Percentiles rank a stretch among this genome's conserved stretches.
These are phyloP conservation scores for Plasmodium billcollinsi DNA, from an alignment of 169 alveolate genomes.

Conservation along the genomic window DNA sequence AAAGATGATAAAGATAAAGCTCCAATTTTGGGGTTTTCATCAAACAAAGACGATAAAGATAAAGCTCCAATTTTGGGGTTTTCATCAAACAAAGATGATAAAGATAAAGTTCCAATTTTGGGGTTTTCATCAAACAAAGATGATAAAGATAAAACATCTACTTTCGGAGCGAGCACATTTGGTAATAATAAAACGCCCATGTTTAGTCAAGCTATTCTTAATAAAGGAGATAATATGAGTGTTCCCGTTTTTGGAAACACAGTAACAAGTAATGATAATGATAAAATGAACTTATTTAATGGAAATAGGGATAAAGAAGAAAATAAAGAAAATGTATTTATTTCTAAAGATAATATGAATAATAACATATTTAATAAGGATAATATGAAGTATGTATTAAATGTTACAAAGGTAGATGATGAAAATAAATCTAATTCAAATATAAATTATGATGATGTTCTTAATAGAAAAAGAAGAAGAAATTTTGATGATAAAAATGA, in stretches of 20 bases:
- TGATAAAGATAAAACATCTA: not conserved
- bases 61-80: not conserved
- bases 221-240: not conserved
- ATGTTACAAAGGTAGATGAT: not conserved
- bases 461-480: constrained; percentile 59
- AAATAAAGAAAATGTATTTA: not conserved
- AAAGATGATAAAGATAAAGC: not conserved
- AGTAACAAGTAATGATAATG: not conserved
- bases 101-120: not conserved
- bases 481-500: constrained; percentile 18
- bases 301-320: not conserved
- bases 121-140: not conserved
- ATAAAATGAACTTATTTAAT: not conserved
- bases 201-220: not conserved
- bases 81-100: not conserved
- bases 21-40: not conserved
- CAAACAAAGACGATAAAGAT: constrained; percentile 1
- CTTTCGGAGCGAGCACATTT: not conserved
- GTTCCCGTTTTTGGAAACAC: not conserved
- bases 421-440: not conserved
- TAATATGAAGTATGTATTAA: no score
- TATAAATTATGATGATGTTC: constrained; percentile 68
- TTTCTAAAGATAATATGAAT: no score
- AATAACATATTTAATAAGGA: no score
- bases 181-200: not conserved